A percentile compares a stretch with the other conserved stretches of the same genome.
These are phyloP conservation scores for Niveomyces coronatus DNA, from an alignment of 2,329 filamentous ascomycete genomes.

Conservation along the genomic window DNA sequence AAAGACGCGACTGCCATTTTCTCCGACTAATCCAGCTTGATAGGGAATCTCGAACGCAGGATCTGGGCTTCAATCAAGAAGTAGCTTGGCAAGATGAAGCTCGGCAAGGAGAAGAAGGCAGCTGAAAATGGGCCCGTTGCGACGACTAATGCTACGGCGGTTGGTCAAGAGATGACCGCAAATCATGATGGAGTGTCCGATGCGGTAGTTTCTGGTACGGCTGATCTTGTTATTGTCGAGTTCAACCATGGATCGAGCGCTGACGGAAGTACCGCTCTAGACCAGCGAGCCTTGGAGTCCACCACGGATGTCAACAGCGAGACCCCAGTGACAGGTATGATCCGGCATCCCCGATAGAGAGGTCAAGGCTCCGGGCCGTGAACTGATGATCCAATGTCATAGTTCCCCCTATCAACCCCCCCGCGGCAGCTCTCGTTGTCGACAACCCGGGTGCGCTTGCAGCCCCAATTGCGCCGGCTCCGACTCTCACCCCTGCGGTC, in stretches of 20 bases:
- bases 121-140: constrained; percentile 13
- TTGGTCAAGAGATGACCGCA: constrained; percentile 15
- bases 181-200: constrained; percentile 8
- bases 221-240: too few relatives aligned
- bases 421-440: constrained; percentile 6
- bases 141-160: constrained; percentile 6
- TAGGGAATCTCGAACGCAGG: constrained; percentile 47
- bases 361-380: too few relatives aligned
- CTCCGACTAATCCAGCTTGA: too few relatives aligned
- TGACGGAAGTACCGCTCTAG: too few relatives aligned
- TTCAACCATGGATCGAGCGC: too few relatives aligned
- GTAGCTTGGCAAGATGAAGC: constrained; percentile 27
- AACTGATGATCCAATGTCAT: too few relatives aligned
- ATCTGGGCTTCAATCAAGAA: constrained; percentile 43
- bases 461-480: constrained; percentile 12
- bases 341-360: too few relatives aligned
- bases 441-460: constrained; percentile 17
- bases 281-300: constrained; percentile 16
- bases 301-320: constrained; percentile 13
- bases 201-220: constrained; percentile 13
- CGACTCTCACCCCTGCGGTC: neutral
- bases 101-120: constrained; percentile 13
- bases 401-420: too few relatives aligned
- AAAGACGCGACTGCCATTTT: constrained; percentile 7
- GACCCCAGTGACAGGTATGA: constrained; percentile 9